Conservation (phyloP, 1,139 yeast species). For the Pneumocystis canis region DNA sequence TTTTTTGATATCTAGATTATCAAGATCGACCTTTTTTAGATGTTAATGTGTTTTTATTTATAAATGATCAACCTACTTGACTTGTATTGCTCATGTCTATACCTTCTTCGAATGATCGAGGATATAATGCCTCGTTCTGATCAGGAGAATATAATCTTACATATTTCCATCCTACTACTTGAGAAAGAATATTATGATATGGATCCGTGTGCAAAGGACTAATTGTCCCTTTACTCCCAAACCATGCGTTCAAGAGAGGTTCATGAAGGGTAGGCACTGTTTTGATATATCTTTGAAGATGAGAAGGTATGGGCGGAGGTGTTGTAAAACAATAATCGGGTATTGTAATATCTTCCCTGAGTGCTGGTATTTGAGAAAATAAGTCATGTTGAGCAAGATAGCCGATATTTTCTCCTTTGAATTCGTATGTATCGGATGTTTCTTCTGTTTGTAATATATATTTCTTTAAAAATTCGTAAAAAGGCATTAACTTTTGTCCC, state of each 20-base stretch:
- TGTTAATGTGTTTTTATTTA: background rate
- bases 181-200: conserved; percentile 16
- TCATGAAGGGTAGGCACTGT: conserved; percentile 1
- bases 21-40: background rate
- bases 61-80: conserved; percentile 7
- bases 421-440: background rate
- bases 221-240: conserved; percentile 17
- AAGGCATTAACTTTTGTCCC: conserved; percentile 14
- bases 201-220: conserved; percentile 18
- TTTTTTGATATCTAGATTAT: conserved; percentile 4
- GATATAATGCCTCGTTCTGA: background rate
- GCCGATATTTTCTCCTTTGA: conserved; percentile 20
- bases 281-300: background rate
- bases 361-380: conserved; percentile 15
- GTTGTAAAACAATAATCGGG: conserved; percentile 16
- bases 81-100: conserved; percentile 16
- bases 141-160: conserved; percentile 15
- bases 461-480: conserved; percentile 11
- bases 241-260: conserved; percentile 15
- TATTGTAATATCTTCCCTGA: conserved; percentile 13
- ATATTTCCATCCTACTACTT: conserved; percentile 18
- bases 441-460: background rate
- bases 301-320: background rate
- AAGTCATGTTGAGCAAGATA: conserved; percentile 18
- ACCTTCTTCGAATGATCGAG: conserved; percentile 2